A percentile compares a stretch with the other conserved stretches of the same genome.
Conservation (phyloP, 2,329 filamentous ascomycete species). For the Trichoderma sp. region DNA sequence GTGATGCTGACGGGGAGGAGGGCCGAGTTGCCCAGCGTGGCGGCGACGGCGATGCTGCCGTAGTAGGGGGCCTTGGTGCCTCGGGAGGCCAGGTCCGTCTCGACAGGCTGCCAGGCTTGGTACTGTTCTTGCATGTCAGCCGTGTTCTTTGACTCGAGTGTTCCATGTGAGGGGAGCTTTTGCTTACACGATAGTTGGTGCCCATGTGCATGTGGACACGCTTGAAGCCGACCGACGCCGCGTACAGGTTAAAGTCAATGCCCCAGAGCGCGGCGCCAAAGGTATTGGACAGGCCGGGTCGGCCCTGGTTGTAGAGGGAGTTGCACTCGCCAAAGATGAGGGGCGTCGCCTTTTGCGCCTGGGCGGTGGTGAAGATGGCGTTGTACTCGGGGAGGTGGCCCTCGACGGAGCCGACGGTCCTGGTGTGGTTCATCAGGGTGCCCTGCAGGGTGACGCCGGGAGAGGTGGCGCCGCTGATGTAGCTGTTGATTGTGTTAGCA, state of each 20-base stretch:
- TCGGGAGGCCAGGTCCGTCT: slow-evolving; percentile 50
- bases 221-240: slow-evolving; percentile 57
- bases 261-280: slow-evolving; percentile 69
- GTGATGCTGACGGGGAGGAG: slow-evolving; percentile 47
- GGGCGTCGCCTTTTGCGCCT: slow-evolving; percentile 41
- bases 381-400: slow-evolving; percentile 52
- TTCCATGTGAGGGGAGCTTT: too few relatives aligned
- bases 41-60: slow-evolving; percentile 60
- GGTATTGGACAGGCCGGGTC: slow-evolving; percentile 62
- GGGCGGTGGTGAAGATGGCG: slow-evolving; percentile 40
- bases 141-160: not conserved
- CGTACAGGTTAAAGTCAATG: slow-evolving; percentile 63
- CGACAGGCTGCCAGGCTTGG: slow-evolving; percentile 61
- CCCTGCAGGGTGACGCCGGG: slow-evolving; percentile 63
- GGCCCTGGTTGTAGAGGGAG: slow-evolving; percentile 63
- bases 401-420: slow-evolving; percentile 52
- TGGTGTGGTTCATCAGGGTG: slow-evolving; percentile 65
- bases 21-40: slow-evolving; percentile 52
- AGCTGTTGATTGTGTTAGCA: slow-evolving; percentile 45
- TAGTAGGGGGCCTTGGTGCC: slow-evolving; percentile 68
- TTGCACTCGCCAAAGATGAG: slow-evolving; percentile 65
- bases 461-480: slow-evolving; percentile 61
- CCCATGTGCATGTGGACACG: slow-evolving; percentile 67
- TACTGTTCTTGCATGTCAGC: slow-evolving; percentile 43
- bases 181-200: slow-evolving; percentile 57